phyloP scores from a whole-genome alignment of 768 basidiomycete species.

The Boletus speciosus region DNA sequence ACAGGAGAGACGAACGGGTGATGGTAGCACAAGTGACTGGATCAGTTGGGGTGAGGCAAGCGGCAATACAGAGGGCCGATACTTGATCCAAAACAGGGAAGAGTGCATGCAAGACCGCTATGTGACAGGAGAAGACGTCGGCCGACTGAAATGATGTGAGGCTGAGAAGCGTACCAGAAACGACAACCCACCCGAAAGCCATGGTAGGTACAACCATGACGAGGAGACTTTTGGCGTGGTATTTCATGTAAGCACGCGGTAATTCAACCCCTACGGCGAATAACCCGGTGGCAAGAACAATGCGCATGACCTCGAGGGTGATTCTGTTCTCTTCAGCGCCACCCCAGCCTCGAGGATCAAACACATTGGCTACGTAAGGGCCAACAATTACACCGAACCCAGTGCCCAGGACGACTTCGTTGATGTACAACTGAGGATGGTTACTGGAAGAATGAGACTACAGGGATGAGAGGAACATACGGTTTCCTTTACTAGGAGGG shows the following conservation, averaged over 20 bases:
- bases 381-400: conserved; percentile 59
- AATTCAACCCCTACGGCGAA: conserved; percentile 96
- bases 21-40: conserved; percentile 88
- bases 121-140: background rate
- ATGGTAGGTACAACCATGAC: conserved; percentile 79
- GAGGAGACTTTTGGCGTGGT: conserved; percentile 69
- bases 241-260: conserved; percentile 77
- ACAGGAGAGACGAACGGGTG: conserved; percentile 45
- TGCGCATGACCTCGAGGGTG: conserved; percentile 82
- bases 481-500: conserved; percentile 79
- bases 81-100: conserved; percentile 72
- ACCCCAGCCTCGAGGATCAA: conserved; percentile 82
- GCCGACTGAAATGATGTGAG: background rate
- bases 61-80: conserved; percentile 80
- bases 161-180: conserved; percentile 48
- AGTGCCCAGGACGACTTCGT: conserved; percentile 92
- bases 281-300: conserved; percentile 87
- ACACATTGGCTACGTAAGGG: conserved; percentile 65
- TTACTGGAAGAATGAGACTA: too few species aligned
- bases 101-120: conserved; percentile 64
- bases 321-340: conserved; percentile 49
- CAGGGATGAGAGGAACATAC: conserved; percentile 33
- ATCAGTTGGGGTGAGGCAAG: conserved; percentile 91
- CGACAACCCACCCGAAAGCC: conserved; percentile 81
- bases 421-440: conserved; percentile 65